Evolutionary conservation across 805 yeast species (phyloP), one percentile per base, ranked within the genome.

Genomic region (Zygosaccharomyces pseudorouxii): DNA sequence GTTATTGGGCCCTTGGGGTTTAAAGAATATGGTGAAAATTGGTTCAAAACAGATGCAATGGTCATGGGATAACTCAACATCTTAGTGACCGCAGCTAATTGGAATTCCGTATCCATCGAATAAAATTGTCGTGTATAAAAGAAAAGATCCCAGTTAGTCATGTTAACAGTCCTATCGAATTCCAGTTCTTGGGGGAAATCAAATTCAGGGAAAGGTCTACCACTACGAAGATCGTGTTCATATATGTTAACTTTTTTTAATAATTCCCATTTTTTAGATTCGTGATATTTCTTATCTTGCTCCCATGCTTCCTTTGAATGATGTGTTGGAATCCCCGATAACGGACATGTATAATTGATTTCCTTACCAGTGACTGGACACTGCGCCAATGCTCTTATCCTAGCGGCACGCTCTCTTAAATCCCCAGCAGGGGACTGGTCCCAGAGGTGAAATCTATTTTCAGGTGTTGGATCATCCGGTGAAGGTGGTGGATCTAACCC

Each of bases 31-130:
- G 98, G 97, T 0, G 96, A 86, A 65, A 75, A 85, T 64, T 84
- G 85, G 67, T 92, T 93, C 57, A 93, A 67, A 6, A 89, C 68
- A 1, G 95, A 79, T 6, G 88, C 96, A 39, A 93, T 84, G 3
- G 99, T 89, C 51, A 88, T 70, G 38, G 99, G 99, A 68, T 89
- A 93, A 46, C 95, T 86, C 63, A 93, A 77, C 79, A 92, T 86
- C 66, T 93, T 93, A 16, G 98, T 89, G 29, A 89, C 90, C 3
- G 95, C 95, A 1, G 98, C 98, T 63, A 92, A 73, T 68, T 92
- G 95, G 72, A 88, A 92, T 68, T 90, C 97, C 4, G 96, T 86
- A 68, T 93, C 96, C 98, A 93, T 92, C 4, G 97, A 92, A 59
- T 82, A 84, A 66, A 88, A 93, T 58, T 85, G 85, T 65, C 99